Conservation (phyloP, 2,329 filamentous ascomycete genomes). For the Ascochyta koolunga region DNA sequence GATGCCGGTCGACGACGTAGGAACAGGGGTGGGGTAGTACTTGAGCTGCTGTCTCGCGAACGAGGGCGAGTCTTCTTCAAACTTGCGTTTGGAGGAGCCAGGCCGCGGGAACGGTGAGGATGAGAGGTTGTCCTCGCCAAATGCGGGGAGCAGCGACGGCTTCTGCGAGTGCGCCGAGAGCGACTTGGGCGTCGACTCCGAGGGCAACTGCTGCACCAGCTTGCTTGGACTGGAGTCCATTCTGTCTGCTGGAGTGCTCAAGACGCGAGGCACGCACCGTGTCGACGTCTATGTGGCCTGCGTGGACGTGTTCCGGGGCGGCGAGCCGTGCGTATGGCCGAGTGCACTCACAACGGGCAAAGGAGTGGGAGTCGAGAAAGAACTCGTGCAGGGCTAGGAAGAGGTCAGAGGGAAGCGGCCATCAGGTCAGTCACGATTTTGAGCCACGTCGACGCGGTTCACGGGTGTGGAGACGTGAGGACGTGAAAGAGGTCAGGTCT, state of each 20-base stretch:
- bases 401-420: constrained; percentile 42
- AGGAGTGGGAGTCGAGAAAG: constrained; percentile 20
- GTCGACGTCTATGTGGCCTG: constrained; percentile 27
- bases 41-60: constrained; percentile 62
- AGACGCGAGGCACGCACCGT: constrained; percentile 41
- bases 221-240: constrained; percentile 44
- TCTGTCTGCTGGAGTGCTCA: constrained; percentile 22
- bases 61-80: constrained; percentile 56
- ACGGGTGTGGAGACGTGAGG: constrained; percentile 33
- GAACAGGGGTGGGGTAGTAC: constrained; percentile 87
- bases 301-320: constrained; percentile 33
- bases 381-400: constrained; percentile 22
- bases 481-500: constrained; percentile 21
- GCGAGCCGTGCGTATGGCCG: constrained; percentile 28
- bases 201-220: constrained; percentile 33
- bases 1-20: constrained; percentile 91
- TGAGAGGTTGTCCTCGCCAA: constrained; percentile 69
- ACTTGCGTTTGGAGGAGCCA: constrained; percentile 69
- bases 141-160: constrained; percentile 75
- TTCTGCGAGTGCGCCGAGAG: constrained; percentile 57
- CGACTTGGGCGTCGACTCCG: constrained; percentile 32
- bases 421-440: constrained; percentile 44
- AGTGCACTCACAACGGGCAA: constrained; percentile 25
- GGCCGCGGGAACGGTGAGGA: constrained; percentile 75
- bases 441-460: constrained; percentile 37